Evolutionary conservation across 2,329 filamentous ascomycete species (phyloP), one percentile per base, ranked within the genome.

Genomic region (Xylaria sp.): DNA sequence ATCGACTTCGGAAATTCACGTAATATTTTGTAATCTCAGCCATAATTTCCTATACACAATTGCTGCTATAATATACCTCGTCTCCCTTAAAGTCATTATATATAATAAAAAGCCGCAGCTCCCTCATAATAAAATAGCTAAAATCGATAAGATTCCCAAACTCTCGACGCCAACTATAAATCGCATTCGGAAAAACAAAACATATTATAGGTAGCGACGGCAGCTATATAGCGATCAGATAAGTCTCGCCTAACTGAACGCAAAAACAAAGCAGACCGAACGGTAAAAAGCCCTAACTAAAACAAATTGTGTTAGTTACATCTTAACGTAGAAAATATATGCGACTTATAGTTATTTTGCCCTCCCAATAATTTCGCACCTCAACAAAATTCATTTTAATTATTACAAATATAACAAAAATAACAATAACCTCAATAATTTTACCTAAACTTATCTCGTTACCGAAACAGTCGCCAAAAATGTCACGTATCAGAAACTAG

Each of bases 81-180:
- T 48, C 22, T 34, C 22, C 22, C n/a, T 41, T 48, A 21, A 48
- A 48, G 8, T 48, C 38, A 16, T 26, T 48, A 40, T 48, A 38
- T 13, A 48, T 41, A 16, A 40, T 48, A 17, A 38, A 48, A n/a
- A 48, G 38, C 7, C 21, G 18, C 2, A 40, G 24, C 26, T 34
- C n/a, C 38, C 41, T 48, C 21, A 48, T 48, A 38, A 48, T 34
- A 3, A 38, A 38, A 8, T 41, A 4, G 8, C 4, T 29, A 13
- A 34, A 9, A 22, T 48, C 38, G 38, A 48, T 17, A 2, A 48
- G 38, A 17, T 48, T 48, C 38, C 41, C 21, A 48, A 40, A 40
- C 17, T 48, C 22, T 6, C 45, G 45, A 24, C 45, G 24, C 42
- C 24, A 44, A 20, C 24, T 6, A 2, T 44, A 8, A 18, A 44